A percentile compares a stretch with the other conserved stretches of the same genome.
These are phyloP conservation scores for Saitozyma sp. DNA, from an alignment of 768 basidiomycete species.

Conservation along the genomic window DNA sequence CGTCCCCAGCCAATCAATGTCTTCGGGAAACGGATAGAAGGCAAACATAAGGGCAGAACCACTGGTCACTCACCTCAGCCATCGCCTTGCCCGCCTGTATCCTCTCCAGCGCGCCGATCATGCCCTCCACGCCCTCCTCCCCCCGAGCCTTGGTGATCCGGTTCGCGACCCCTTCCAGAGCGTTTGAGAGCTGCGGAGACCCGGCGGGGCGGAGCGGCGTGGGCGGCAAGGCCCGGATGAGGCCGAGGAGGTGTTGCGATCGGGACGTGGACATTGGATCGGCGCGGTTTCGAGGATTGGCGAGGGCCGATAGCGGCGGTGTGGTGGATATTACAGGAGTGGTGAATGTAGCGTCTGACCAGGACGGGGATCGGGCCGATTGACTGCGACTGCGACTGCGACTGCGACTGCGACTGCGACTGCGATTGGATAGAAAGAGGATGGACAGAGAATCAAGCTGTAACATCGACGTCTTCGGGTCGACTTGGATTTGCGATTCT, in stretches of 20 bases:
- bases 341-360: too few relatives aligned
- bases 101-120: constrained; percentile 22
- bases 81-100: constrained; percentile 10
- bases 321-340: too few relatives aligned
- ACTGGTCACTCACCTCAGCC: constrained; percentile 15
- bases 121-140: constrained; percentile 16
- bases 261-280: constrained; percentile 15
- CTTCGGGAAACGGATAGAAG: neutral
- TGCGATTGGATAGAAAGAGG: too few relatives aligned
- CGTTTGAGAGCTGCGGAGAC: constrained; percentile 40
- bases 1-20: neutral
- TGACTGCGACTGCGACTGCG: too few relatives aligned
- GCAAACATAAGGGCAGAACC: neutral
- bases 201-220: constrained; percentile 38
- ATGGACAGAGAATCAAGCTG: too few relatives aligned
- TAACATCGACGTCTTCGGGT: too few relatives aligned
- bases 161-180: constrained; percentile 37
- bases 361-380: too few relatives aligned
- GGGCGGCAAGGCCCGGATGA: constrained; percentile 41
- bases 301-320: too few relatives aligned
- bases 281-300: too few relatives aligned
- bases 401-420: too few relatives aligned
- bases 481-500: too few relatives aligned
- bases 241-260: constrained; percentile 30
- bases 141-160: constrained; percentile 12